Conservation (phyloP, 192 early-diverging fungal genomes). For the Chytriomyces sp. region DNA sequence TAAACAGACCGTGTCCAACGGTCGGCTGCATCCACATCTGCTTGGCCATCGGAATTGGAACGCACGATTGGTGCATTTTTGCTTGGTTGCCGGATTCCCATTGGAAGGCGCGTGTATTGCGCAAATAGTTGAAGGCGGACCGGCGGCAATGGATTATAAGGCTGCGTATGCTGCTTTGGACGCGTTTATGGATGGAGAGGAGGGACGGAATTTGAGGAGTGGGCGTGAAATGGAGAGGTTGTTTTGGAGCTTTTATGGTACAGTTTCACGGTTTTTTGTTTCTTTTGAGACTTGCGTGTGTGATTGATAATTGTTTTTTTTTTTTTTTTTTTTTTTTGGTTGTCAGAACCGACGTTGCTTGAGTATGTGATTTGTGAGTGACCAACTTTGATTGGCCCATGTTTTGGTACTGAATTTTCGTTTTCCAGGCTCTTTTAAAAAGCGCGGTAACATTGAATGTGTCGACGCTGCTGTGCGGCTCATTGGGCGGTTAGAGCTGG, state of each 20-base stretch:
- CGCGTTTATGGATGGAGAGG: neutral
- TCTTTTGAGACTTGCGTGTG: neutral
- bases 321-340: neutral
- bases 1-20: neutral
- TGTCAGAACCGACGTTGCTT: constrained; percentile 9
- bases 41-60: neutral
- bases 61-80: neutral
- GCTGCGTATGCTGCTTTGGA: constrained; percentile 15
- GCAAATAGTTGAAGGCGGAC: neutral
- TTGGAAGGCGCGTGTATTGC: neutral
- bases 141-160: neutral
- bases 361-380: constrained; percentile 25
- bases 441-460: neutral
- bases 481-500: constrained; percentile 14
- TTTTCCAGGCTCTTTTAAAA: constrained; percentile 7
- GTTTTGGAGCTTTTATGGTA: constrained; percentile 16
- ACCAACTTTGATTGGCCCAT: neutral
- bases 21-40: neutral
- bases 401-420: neutral
- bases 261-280: constrained; percentile 2
- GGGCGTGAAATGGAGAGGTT: neutral
- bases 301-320: neutral
- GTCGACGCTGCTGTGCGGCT: constrained; percentile 20
- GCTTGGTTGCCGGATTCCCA: neutral
- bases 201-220: neutral